A percentile compares a stretch with the other conserved stretches of the same genome.
Conservation (phyloP, 306 rosid genomes). For the Luffa acutangula region DNA sequence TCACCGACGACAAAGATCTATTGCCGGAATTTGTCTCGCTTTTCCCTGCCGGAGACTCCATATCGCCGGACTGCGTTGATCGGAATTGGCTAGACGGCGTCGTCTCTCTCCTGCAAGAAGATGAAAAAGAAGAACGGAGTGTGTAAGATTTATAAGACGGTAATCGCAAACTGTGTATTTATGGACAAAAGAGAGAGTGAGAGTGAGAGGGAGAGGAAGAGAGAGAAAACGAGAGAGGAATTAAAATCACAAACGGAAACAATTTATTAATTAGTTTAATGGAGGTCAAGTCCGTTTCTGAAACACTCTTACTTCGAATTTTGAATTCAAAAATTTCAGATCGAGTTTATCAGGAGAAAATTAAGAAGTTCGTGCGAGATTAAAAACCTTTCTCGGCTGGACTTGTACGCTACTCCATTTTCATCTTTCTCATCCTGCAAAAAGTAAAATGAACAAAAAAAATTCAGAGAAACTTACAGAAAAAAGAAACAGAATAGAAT, state of each 20-base stretch:
- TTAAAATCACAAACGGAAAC: conserved; percentile 8
- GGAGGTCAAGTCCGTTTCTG: conserved; percentile 7
- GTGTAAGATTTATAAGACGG: conserved; percentile 1
- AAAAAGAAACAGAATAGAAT: background rate
- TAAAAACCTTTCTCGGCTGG: conserved; percentile 45
- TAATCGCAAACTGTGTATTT: background rate
- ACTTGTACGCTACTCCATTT: conserved; percentile 54
- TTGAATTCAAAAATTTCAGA: conserved; percentile 19
- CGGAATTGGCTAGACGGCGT: conserved; percentile 33
- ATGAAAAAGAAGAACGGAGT: background rate
- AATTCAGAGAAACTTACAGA: background rate
- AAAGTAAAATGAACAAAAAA: conserved; percentile 17
- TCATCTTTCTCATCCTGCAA: conserved; percentile 58
- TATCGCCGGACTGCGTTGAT: conserved; percentile 28
- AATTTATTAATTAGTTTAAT: background rate
- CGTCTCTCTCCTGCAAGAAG: conserved; percentile 53
- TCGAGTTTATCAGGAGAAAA: background rate
- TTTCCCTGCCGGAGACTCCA: conserved; percentile 22
- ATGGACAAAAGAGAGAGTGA: background rate
- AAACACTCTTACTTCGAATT: conserved; percentile 8
- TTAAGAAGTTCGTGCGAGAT: background rate
- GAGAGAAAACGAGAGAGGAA: background rate
- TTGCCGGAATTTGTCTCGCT: conserved; percentile 29
- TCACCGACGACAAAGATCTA: conserved; percentile 14
- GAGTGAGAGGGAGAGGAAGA: background rate